These are phyloP conservation scores for Onygenales sp. DNA, from an alignment of 2,329 filamentous ascomycete genomes.

Conservation along the genomic window DNA sequence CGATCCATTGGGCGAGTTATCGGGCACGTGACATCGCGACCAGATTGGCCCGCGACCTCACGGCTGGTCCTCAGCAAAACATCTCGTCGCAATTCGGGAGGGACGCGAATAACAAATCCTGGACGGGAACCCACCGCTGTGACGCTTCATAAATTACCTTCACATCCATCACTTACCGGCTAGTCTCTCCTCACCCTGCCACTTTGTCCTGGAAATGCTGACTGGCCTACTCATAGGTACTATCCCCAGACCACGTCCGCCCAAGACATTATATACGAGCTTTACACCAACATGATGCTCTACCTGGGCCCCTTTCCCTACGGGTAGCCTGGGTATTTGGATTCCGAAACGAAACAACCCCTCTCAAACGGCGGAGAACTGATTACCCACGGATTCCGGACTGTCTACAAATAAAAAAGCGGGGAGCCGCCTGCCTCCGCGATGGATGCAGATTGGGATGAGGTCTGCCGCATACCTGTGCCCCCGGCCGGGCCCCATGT, in stretches of 20 bases:
- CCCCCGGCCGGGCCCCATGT: slow-evolving; percentile 65
- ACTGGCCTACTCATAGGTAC: no score
- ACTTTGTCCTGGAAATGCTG: no score
- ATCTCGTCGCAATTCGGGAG: no score
- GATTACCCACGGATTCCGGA: background rate
- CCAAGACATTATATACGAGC: background rate
- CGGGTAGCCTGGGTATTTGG: slow-evolving; percentile 19
- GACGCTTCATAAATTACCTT: no score
- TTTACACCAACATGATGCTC: slow-evolving; percentile 21
- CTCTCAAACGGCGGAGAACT: background rate
- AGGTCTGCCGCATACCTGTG: slow-evolving; percentile 75
- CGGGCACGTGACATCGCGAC: no score
- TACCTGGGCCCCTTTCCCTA: slow-evolving; percentile 21
- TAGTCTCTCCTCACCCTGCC: no score
- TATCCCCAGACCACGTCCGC: background rate
- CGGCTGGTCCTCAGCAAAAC: no score
- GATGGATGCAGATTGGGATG: slow-evolving; percentile 41
- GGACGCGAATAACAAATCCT: no score
- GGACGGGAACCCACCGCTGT: no score
- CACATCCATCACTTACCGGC: no score
- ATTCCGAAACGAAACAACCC: background rate
- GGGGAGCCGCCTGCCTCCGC: slow-evolving; percentile 1
- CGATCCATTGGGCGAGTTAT: no score
- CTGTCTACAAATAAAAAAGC: background rate
- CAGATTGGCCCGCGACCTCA: no score